Conservation (phyloP, 306 rosid species). For the Senna tora region DNA sequence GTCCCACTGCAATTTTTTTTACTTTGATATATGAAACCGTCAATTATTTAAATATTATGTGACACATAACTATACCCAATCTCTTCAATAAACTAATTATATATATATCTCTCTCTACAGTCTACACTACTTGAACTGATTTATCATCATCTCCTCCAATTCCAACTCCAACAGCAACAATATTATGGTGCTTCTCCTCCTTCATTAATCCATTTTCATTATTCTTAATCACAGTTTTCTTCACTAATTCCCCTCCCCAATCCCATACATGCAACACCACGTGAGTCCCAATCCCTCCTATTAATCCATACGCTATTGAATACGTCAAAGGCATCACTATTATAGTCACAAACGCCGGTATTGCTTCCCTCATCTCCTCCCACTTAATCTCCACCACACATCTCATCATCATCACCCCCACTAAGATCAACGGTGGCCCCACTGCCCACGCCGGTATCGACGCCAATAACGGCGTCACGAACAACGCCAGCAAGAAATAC, state of each 20-base stretch:
- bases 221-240: constrained; percentile 15
- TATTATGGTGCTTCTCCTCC: too few species aligned
- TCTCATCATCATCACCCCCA: constrained; percentile 90
- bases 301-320: constrained; percentile 80
- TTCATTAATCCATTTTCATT: constrained; percentile 4
- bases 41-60: too few species aligned
- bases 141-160: constrained; percentile 12
- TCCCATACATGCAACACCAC: constrained; percentile 67
- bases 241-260: constrained; percentile 50
- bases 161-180: neutral
- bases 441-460: constrained; percentile 95
- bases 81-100: too few species aligned
- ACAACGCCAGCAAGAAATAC: constrained; percentile 71
- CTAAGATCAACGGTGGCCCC: constrained; percentile 90
- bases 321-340: constrained; percentile 80
- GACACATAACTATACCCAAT: too few species aligned
- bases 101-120: neutral
- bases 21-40: too few species aligned
- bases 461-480: constrained; percentile 83
- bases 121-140: neutral
- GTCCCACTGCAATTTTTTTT: too few species aligned
- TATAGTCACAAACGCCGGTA: constrained; percentile 79
- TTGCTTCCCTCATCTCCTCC: constrained; percentile 83
- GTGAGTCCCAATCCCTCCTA: constrained; percentile 77
- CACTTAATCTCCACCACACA: constrained; percentile 87